Evolutionary conservation across 176 grass and related monocot genomes (phyloP).

Genomic region (Otatea glauca): DNA sequence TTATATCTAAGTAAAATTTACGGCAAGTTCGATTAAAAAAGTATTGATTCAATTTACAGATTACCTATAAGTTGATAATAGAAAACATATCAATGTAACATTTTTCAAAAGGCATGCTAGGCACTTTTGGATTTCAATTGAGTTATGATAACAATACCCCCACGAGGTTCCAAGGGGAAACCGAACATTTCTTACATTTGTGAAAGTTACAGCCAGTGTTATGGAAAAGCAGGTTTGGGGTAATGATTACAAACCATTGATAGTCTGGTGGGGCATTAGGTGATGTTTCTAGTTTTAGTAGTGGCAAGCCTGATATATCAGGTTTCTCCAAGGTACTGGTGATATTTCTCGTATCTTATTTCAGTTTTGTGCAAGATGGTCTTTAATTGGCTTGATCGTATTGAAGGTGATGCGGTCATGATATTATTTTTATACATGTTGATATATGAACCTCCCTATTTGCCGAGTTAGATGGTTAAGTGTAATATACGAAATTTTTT

Average conservation of each 20-base stretch:
- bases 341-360: too few relatives aligned
- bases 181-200: background rate
- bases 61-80: background rate
- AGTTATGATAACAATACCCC: too few relatives aligned
- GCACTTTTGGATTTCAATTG: background rate
- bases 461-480: background rate
- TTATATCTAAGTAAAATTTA: background rate
- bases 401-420: too few relatives aligned
- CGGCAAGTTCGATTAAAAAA: background rate
- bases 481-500: background rate
- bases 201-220: background rate
- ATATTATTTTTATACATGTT: too few relatives aligned
- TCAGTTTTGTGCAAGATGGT: too few relatives aligned
- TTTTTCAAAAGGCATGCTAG: background rate
- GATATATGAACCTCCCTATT: too few relatives aligned
- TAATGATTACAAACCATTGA: too few relatives aligned
- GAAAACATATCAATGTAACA: background rate
- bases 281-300: too few relatives aligned
- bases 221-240: background rate
- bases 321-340: too few relatives aligned
- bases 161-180: background rate
- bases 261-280: too few relatives aligned
- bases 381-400: too few relatives aligned
- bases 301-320: too few relatives aligned
- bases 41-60: background rate